phyloP scores from a whole-genome alignment of 768 basidiomycete genomes.

The Tulasnella sp. region DNA sequence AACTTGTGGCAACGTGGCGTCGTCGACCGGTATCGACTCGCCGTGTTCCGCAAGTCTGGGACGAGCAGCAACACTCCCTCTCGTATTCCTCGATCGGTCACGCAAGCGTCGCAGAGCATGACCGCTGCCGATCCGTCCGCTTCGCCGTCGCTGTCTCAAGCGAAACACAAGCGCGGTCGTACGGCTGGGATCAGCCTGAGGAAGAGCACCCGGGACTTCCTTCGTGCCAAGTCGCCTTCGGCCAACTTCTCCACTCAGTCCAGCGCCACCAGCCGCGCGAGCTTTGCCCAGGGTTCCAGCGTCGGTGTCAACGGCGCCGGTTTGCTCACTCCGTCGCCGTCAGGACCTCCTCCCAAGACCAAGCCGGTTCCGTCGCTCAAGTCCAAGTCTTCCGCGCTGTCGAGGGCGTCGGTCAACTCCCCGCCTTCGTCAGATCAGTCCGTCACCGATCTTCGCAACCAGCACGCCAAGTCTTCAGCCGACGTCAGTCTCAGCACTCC shows the following conservation, averaged over 20 bases:
- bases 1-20: constrained; percentile 87
- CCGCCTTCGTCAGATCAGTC: constrained; percentile 62
- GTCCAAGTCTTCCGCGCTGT: constrained; percentile 68
- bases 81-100: constrained; percentile 35
- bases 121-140: constrained; percentile 23
- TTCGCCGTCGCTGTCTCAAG: constrained; percentile 37
- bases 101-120: constrained; percentile 27
- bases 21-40: constrained; percentile 74
- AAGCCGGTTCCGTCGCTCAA: constrained; percentile 42
- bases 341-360: constrained; percentile 32
- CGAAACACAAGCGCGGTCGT: constrained; percentile 52
- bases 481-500: constrained; percentile 14
- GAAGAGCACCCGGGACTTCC: constrained; percentile 59
- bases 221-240: constrained; percentile 59
- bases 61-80: constrained; percentile 24
- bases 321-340: constrained; percentile 53
- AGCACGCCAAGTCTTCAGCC: background rate
- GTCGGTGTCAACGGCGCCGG: constrained; percentile 25
- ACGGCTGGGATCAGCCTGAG: constrained; percentile 58
- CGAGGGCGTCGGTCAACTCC: constrained; percentile 40
- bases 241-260: constrained; percentile 21
- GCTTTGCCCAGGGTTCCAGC: constrained; percentile 31
- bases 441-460: constrained; percentile 28
- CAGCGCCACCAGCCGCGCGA: constrained; percentile 22
- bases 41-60: constrained; percentile 61